Base-by-base conservation (phyloP, 306 rosid genomes). In the Carpinus fangiana region DNA sequence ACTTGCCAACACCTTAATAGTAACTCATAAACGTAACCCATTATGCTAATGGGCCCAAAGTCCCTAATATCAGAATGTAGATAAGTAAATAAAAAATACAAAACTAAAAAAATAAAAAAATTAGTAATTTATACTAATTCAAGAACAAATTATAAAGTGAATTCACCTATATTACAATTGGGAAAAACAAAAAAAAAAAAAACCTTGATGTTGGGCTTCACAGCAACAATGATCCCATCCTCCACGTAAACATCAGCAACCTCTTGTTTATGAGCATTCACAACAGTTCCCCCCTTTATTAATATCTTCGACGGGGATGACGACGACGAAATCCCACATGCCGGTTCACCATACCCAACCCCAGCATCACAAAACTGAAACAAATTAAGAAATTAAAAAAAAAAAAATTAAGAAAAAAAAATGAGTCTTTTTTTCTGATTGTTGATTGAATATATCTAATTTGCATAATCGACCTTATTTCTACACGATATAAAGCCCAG, bases 171-270 rank as follows among this genome's bases (percentile, higher is more conserved):
- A 41, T 55, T 36, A 46, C 12, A 66, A 59, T 10, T 48, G 52
- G 14, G 2, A 45, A 61, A 14, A 5, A n/a, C n/a, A n/a, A 70
- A 12, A 76, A 70, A 23, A 8, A 70, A 23, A 8, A 18, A 46
- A 66, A 91, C 97, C 80, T 21, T 77, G 84, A 94, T 89, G 73
- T 84, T 78, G 53, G 97, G 97, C 80, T 87, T 83, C 51, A 94
- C 88, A 20, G 95, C 88, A 75, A 92, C 80, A 64, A 92, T 89
- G 67, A 90, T 80, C 16, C 95, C 98, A 71, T 88, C 91, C 75
- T 90, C 91, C 7, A 94, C 89, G 79, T 92, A 94, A 75, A 94
- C 97, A 84, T 92, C 97, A 52, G 98, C 96, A 73, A 87, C 17
- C 76, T 94, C 93, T 82, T 74, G 89, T 16, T 82, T 87, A 67